Evolutionary conservation across 306 rosid genomes (phyloP).

Genomic region (Crotalaria pallida): DNA sequence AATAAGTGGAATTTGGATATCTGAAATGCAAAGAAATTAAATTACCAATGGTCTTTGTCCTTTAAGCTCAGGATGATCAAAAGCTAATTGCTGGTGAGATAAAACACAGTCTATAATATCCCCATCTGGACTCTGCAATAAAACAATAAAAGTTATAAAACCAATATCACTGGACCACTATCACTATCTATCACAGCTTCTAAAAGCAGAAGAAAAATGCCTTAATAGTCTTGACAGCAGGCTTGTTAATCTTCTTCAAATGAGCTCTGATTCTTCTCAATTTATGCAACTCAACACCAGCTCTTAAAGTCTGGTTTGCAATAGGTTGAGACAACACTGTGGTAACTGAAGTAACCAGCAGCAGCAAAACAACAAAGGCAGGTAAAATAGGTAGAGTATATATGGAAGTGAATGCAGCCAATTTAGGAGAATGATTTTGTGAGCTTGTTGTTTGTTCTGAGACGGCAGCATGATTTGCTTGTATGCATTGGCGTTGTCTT

Average conservation of each 20-base stretch:
- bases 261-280: slow-evolving; percentile 37
- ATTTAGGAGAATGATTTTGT: slow-evolving; percentile 44
- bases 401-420: slow-evolving; percentile 37
- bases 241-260: slow-evolving; percentile 73
- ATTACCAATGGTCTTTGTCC: slow-evolving; percentile 84
- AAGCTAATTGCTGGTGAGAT: slow-evolving; percentile 88
- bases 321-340: slow-evolving; percentile 51
- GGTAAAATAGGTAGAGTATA: slow-evolving; percentile 29
- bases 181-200: not conserved
- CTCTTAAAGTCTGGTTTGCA: slow-evolving; percentile 51
- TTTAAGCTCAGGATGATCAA: slow-evolving; percentile 73
- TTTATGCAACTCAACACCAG: slow-evolving; percentile 41
- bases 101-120: slow-evolving; percentile 86
- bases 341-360: slow-evolving; percentile 38
- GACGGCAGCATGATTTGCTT: too few species aligned
- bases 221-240: slow-evolving; percentile 84
- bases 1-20: slow-evolving; percentile 6
- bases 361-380: slow-evolving; percentile 58
- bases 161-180: slow-evolving; percentile 20
- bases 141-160: slow-evolving; percentile 23
- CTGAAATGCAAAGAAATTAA: not conserved
- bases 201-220: slow-evolving; percentile 29
- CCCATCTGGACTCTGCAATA: slow-evolving; percentile 88
- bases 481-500: slow-evolving; percentile 71
- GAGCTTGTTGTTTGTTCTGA: too few species aligned